Percentiles rank a stretch among this genome's conserved stretches.
These are phyloP conservation scores for Plasmopara viticola DNA, from an alignment of 352 stramenopile genomes.

Conservation along the genomic window DNA sequence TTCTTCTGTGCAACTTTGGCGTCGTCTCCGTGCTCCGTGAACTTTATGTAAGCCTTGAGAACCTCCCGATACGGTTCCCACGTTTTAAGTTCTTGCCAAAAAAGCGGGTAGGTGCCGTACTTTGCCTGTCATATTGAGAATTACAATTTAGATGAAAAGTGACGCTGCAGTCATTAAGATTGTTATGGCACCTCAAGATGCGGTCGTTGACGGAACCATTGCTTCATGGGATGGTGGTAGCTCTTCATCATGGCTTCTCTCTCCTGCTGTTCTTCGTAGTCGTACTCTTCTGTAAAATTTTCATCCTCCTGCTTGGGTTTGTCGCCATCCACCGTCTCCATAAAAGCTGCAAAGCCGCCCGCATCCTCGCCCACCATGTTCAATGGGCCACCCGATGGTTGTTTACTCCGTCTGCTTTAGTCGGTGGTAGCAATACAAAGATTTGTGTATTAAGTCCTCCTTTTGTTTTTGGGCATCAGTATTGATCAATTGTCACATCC, in stretches of 20 bases:
- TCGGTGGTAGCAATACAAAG: conserved; percentile 5
- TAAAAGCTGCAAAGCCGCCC: conserved; percentile 65
- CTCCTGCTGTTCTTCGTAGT: conserved; percentile 83
- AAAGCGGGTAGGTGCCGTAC: conserved; percentile 89
- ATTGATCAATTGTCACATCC: background rate
- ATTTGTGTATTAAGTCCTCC: background rate
- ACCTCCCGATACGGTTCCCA: conserved; percentile 91
- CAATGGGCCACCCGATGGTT: conserved; percentile 4
- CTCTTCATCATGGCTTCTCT: conserved; percentile 85
- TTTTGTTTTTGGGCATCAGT: background rate
- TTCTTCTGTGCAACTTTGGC: conserved; percentile 10
- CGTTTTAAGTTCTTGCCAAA: conserved; percentile 94
- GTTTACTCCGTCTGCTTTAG: background rate
- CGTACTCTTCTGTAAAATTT: conserved; percentile 48
- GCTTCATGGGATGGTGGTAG: conserved; percentile 84
- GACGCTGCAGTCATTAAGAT: conserved; percentile 2
- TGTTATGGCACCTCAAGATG: conserved; percentile 25
- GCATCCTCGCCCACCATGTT: conserved; percentile 43
- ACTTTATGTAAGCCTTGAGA: conserved; percentile 85
- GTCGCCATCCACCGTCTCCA: conserved; percentile 43
- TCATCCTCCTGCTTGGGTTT: conserved; percentile 3
- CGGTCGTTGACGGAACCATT: conserved; percentile 75
- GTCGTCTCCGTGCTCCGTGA: conserved; percentile 45
- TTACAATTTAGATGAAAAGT: conserved; percentile 2
- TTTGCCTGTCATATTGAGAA: conserved; percentile 37